Evolutionary conservation across 768 basidiomycete genomes (phyloP), one percentile per base, ranked within the genome.

Genomic region (Lactarius vividus): DNA sequence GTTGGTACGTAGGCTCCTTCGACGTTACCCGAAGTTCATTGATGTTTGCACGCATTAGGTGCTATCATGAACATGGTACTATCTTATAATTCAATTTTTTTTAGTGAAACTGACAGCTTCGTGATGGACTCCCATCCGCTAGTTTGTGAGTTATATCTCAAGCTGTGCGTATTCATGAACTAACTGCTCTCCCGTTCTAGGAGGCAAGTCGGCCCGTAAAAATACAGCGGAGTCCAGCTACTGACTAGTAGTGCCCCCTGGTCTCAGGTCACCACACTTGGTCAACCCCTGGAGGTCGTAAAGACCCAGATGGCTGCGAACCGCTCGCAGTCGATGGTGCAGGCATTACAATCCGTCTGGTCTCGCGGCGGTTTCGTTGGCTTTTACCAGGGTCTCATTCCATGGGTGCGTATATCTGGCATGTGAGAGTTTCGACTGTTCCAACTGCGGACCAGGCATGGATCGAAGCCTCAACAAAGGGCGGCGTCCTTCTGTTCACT

Each of bases 301-400:
- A 99, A 99, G 80, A 99, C 97, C 20, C 97, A 99, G 76, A 98
- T 99, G 97, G 97, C 97, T 65, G 94, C 95, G 67, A 96, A 96
- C 80, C 88, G 97, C 67, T 86, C 84, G 11, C 95, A 99, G 76
- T 82, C 89, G 15, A 97, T 99, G 94, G 71, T 82, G 66, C 86
- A 93, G 74, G 96, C 97, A 20, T 82, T 91, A 71, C 81, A 84
- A 69, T 86, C 88, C 6, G 93, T 98, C 65, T 96, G 94, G 94
- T 82, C 86, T 72, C 89, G 97, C 68, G 97, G 97, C 71, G 94
- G 97, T 68, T 78, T 89, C 63, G 75, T 79, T 55, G 97, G 97
- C 29, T 94, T 96, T 81, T 99, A 92, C 80, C 97, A 99, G 78
- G 97, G 97, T 70, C 86, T 99, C 67, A 98, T 98, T 74, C 97